Evolutionary conservation across 2,329 filamentous ascomycete species (phyloP), one percentile per base, ranked within the genome.

Genomic region (Mycosphaerella arachidis): DNA sequence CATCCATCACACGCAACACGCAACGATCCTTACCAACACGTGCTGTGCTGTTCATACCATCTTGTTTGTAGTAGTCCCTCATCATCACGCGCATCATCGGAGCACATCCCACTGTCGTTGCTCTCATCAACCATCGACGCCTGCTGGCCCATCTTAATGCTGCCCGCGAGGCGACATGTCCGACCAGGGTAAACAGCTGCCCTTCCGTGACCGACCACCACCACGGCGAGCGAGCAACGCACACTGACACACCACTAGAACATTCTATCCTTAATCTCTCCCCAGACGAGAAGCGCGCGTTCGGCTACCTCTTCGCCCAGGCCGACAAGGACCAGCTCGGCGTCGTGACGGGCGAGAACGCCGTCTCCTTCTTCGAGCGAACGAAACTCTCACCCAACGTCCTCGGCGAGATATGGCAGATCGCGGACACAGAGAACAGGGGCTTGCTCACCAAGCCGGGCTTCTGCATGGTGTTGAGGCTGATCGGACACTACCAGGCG

Each of bases 321-420:
- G 94, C 94, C 67, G 94, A 99, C 77, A 89, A 88, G 61, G 94
- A 97, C 69, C 89, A 86, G 73, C 88, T 96, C 59, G 92, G 92
- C 58, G 92, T 97, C 65, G 91, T 99, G 35, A 97, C 94, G 18
- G 94, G 94, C 76, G 94, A 99, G 77, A 84, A 95, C 63, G 94
- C 94, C 60, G 92, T 99, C 75, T 91, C 92, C 74, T 97, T 99
- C 81, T 99, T 99, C 73, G 92, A 97, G 77, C 94, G 94, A 81
- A 97, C 94, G 50, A 88, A 90, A 68, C 82, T 99, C 53, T 86
- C 93, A 63, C 91, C 92, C 56, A 86, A 90, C 63, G 83, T 94
- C 53, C 82, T 99, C 61, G 94, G 93, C 76, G 88, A 96, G 90
- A 97, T 99, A 82, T 99, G 94, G 94, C 93, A 97, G 78, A 94